Conservation (phyloP, 2,329 filamentous ascomycete genomes). For the Fusarium brevicatenulatum region DNA sequence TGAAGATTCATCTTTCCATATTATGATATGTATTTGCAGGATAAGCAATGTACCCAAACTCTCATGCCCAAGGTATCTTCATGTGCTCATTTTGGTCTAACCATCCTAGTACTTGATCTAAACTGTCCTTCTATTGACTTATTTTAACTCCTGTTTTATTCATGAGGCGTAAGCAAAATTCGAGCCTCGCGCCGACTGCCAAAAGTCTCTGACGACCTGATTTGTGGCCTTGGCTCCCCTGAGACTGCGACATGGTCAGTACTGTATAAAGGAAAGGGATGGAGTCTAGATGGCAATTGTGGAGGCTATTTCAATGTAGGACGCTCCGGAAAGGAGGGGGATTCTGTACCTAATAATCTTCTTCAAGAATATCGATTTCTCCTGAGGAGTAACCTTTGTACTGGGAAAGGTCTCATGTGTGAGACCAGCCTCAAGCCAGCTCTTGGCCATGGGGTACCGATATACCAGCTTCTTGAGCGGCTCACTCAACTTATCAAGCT, state of each 20-base stretch:
- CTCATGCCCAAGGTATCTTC: background rate
- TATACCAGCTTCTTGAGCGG: conserved; percentile 75
- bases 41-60: background rate
- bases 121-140: background rate
- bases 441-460: conserved; percentile 64
- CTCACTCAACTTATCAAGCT: conserved; percentile 76
- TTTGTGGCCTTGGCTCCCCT: conserved; percentile 73
- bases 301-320: no score
- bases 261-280: background rate
- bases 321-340: no score
- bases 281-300: background rate
- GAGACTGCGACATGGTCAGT: conserved; percentile 55
- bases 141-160: conserved; percentile 4
- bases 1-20: background rate
- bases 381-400: conserved; percentile 65
- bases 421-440: conserved; percentile 72
- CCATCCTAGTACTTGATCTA: background rate
- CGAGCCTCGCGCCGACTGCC: conserved; percentile 72
- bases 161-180: conserved; percentile 70
- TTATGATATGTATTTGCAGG: background rate
- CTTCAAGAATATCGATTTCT: conserved; percentile 73
- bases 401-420: conserved; percentile 66
- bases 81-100: background rate
- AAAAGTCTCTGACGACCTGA: conserved; percentile 76
- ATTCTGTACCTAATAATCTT: conserved; percentile 68